Evolutionary conservation across 371 early-diverging fungal genomes (phyloP).

Genomic region (Batrachochytrium dendrobatidis): DNA sequence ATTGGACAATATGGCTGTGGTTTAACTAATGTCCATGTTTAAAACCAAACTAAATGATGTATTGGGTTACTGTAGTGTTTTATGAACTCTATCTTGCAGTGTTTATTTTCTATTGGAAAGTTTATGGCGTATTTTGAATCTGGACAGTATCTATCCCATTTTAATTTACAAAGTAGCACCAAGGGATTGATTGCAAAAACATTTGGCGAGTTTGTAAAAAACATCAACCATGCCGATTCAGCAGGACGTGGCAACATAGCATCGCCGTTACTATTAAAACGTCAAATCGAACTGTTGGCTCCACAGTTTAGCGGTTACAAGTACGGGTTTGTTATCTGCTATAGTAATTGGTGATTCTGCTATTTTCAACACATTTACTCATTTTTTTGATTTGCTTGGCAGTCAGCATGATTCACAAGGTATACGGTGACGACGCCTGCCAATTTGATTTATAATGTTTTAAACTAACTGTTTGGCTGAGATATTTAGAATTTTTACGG

Average conservation of each 20-base stretch:
- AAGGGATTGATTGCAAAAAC: conserved; percentile 29
- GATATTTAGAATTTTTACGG: conserved; percentile 49
- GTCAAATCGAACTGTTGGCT: conserved; percentile 25
- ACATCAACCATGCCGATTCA: conserved; percentile 9
- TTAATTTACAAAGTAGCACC: conserved; percentile 60
- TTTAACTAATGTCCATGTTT: neutral
- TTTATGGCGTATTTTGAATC: conserved; percentile 66
- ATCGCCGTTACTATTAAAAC: conserved; percentile 25
- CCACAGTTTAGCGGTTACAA: conserved; percentile 34
- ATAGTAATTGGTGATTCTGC: too few species aligned
- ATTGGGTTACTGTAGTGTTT: conserved; percentile 52
- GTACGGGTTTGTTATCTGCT: too few species aligned
- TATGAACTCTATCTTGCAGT: conserved; percentile 95
- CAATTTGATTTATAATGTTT: too few species aligned
- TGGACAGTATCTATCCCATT: conserved; percentile 56
- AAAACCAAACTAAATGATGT: neutral
- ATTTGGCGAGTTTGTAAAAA: conserved; percentile 18
- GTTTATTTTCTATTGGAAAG: conserved; percentile 70
- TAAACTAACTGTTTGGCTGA: too few species aligned
- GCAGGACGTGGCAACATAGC: conserved; percentile 2
- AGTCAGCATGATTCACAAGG: conserved; percentile 34
- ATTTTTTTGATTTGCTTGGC: too few species aligned
- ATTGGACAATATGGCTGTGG: neutral
- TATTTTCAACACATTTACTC: too few species aligned
- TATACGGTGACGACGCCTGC: too few species aligned